Evolutionary conservation across 108 stramenopile genomes (phyloP).

Genomic region (Nitzschia palea): DNA sequence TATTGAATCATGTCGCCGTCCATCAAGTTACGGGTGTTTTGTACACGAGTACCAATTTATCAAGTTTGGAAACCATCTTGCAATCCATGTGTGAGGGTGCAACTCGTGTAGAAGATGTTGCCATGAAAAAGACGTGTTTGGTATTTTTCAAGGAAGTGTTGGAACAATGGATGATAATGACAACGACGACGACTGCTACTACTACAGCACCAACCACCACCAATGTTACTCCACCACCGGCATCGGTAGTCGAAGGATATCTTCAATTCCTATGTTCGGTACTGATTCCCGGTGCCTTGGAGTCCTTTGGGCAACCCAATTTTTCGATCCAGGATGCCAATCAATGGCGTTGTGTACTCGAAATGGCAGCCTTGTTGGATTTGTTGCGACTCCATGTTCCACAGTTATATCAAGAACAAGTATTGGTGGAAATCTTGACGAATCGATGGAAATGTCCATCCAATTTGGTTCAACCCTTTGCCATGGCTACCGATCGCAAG

Average conservation of each 20-base stretch:
- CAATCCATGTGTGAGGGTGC: slow-evolving; percentile 62
- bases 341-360: slow-evolving; percentile 19
- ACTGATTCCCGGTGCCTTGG: slow-evolving; percentile 21
- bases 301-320: slow-evolving; percentile 1
- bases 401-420: slow-evolving; percentile 15
- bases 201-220: neutral
- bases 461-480: slow-evolving; percentile 16
- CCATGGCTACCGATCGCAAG: slow-evolving; percentile 8
- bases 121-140: slow-evolving; percentile 67
- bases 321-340: slow-evolving; percentile 32
- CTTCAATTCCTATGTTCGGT: slow-evolving; percentile 17
- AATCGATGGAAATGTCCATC: slow-evolving; percentile 11
- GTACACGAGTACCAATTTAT: slow-evolving; percentile 46
- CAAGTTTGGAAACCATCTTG: slow-evolving; percentile 52
- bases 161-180: slow-evolving; percentile 43
- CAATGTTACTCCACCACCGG: neutral
- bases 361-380: slow-evolving; percentile 25
- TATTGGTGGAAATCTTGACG: neutral
- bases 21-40: slow-evolving; percentile 50
- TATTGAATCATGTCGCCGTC: slow-evolving; percentile 54
- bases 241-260: slow-evolving; percentile 13
- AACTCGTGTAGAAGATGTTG: slow-evolving; percentile 46
- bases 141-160: slow-evolving; percentile 58
- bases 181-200: neutral
- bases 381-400: slow-evolving; percentile 16